phyloP scores from a whole-genome alignment of 345 rosid species.

The Cochlearia excelsa region DNA sequence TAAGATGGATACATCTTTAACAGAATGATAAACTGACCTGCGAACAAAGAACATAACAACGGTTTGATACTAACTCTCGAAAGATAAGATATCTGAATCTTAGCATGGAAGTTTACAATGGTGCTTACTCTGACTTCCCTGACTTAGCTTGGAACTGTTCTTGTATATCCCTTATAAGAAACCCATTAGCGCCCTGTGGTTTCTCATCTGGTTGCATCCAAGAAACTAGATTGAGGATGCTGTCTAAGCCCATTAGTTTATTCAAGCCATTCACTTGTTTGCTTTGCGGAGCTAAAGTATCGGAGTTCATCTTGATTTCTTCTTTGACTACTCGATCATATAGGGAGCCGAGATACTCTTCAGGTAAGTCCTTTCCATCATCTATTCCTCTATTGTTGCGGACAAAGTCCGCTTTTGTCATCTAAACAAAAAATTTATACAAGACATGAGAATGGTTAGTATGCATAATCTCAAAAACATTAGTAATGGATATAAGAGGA shows the following conservation, averaged over 20 bases:
- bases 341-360: slow-evolving; percentile 72
- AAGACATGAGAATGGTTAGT: slow-evolving; percentile 32
- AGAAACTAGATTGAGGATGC: slow-evolving; percentile 80
- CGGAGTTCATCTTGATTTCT: slow-evolving; percentile 89
- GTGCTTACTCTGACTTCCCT: slow-evolving; percentile 86
- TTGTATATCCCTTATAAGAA: slow-evolving; percentile 83
- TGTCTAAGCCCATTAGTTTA: slow-evolving; percentile 83
- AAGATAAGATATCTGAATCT: not conserved
- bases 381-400: slow-evolving; percentile 92
- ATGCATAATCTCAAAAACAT: slow-evolving; percentile 11
- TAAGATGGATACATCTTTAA: slow-evolving; percentile 76
- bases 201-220: slow-evolving; percentile 93
- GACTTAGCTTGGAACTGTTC: slow-evolving; percentile 91
- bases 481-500: slow-evolving; percentile 3
- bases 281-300: slow-evolving; percentile 71
- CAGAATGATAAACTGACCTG: slow-evolving; percentile 75
- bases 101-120: not conserved
- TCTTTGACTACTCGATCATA: slow-evolving; percentile 89
- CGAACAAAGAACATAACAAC: slow-evolving; percentile 21
- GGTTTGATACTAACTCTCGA: slow-evolving; percentile 4
- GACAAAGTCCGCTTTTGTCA: slow-evolving; percentile 87
- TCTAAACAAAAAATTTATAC: slow-evolving; percentile 46
- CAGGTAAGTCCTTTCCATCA: slow-evolving; percentile 93
- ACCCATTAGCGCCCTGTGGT: slow-evolving; percentile 87
- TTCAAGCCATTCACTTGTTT: slow-evolving; percentile 86